Conservation (phyloP, 106 monocot species). For the Gastrodia elata region DNA sequence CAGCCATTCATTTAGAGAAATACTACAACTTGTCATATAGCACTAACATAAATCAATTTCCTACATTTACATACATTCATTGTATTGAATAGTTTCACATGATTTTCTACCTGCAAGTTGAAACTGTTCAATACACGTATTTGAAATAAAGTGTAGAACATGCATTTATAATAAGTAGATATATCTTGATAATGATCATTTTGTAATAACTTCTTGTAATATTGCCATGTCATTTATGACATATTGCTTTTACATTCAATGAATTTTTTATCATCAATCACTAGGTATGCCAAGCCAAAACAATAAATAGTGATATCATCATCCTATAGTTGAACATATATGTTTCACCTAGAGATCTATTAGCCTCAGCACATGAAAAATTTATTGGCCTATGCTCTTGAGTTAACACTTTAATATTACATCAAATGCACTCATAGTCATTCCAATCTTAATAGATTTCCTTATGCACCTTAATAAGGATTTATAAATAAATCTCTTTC, state of each 20-base stretch:
- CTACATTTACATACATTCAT: not conserved
- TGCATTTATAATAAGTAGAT: not conserved
- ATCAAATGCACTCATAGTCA: not conserved
- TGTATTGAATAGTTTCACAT: not conserved
- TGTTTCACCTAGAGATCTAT: not conserved
- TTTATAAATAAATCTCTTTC: not conserved
- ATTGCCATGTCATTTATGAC: no score
- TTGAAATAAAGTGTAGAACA: not conserved
- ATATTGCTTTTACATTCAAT: no score
- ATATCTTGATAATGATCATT: not conserved
- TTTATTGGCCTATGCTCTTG: not conserved
- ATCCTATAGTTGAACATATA: not conserved
- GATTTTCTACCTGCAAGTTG: not conserved
- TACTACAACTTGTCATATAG: not conserved
- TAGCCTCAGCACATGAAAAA: no score
- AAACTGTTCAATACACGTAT: not conserved
- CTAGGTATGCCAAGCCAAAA: no score
- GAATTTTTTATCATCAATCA: no score
- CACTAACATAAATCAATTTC: not conserved
- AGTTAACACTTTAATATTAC: not conserved
- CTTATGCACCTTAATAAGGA: not conserved
- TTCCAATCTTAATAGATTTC: not conserved
- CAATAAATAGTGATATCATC: no score
- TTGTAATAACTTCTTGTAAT: not conserved
- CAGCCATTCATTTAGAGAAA: not conserved